Base-by-base conservation (phyloP, 441 rosid genomes). In the Breynia disticha region DNA sequence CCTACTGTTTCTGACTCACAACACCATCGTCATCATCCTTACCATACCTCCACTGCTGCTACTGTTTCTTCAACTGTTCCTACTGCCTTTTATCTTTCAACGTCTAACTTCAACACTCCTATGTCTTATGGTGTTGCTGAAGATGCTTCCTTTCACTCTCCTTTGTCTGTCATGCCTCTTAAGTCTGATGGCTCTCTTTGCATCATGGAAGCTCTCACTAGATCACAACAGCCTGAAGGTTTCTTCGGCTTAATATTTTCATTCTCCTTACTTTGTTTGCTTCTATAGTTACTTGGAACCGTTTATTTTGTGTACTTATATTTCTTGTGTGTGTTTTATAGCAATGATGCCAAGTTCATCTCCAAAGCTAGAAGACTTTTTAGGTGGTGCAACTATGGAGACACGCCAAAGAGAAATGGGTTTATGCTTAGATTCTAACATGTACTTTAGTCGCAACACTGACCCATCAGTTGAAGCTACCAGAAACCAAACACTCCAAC, bases 171-270 rank as follows among this genome's bases (percentile, higher is more conserved):
- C 19, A 86, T 86, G 95, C 95, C 95, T 2, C 80, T 94, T 48
- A 87, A 82, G 77, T 87, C 99, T 61, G 96, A 94, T 48, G 99
- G 96, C 37, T 89, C 99, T 53, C 96, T 90, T 61, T 94, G 97
- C 70, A 57, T 87, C 24, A 87, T 87, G 95, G 99, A 87, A 72
- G 89, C 93, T 46, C 84, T 83, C 42, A 64, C 80, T 72, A 75
- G 88, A 68, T 76, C 98, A 57, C 85, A 78, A 16, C 75, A 71
- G 58, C 75, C 81, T 15, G 78, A 78, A 67, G 86, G 90, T 80
- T 3, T 41, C 44, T 41, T 13, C 28, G 8, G 46, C 32, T 59
- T 48, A 38, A 4, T 50, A 3, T 54, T 52, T 21, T 22, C 5
- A 19, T 32, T 4, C 20, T 51, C 15, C 6, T 16, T 37, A 16